Conservation (phyloP, 139 green algal genomes). For the Ostreobium quekettii region DNA sequence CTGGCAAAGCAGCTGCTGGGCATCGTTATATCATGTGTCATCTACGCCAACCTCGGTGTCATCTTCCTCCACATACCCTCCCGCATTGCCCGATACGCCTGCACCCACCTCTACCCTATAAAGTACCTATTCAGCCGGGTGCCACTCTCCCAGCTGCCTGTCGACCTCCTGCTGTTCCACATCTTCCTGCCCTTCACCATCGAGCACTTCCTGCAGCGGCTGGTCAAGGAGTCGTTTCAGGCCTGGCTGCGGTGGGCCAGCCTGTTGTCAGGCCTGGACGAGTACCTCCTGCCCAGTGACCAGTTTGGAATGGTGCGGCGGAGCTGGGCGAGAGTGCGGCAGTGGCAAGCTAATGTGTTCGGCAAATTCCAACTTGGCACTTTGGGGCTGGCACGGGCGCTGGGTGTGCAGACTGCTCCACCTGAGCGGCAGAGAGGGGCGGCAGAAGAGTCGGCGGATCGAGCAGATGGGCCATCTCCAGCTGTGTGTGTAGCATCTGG, state of each 20-base stretch:
- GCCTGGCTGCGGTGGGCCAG: not conserved
- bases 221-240: not conserved
- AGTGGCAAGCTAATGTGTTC: no score
- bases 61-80: constrained; percentile 26
- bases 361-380: no score
- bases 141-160: constrained; percentile 11
- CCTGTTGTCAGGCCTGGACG: not conserved
- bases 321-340: no score
- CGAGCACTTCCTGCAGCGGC: constrained; percentile 19
- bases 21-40: constrained; percentile 4
- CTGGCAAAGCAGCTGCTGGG: constrained; percentile 17
- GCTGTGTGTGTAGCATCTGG: not conserved
- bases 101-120: not conserved
- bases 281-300: not conserved
- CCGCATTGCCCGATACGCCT: constrained; percentile 11
- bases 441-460: not conserved
- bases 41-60: constrained; percentile 10
- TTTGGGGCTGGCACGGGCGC: no score
- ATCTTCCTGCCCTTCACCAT: constrained; percentile 24
- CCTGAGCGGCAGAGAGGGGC: not conserved
- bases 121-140: not conserved
- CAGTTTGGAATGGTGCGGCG: no score
- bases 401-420: no score
- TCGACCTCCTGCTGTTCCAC: constrained; percentile 32
- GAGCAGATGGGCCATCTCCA: not conserved